These are phyloP conservation scores for Lichenothelia convexa DNA, from an alignment of 495 filamentous ascomycete genomes.

Conservation along the genomic window DNA sequence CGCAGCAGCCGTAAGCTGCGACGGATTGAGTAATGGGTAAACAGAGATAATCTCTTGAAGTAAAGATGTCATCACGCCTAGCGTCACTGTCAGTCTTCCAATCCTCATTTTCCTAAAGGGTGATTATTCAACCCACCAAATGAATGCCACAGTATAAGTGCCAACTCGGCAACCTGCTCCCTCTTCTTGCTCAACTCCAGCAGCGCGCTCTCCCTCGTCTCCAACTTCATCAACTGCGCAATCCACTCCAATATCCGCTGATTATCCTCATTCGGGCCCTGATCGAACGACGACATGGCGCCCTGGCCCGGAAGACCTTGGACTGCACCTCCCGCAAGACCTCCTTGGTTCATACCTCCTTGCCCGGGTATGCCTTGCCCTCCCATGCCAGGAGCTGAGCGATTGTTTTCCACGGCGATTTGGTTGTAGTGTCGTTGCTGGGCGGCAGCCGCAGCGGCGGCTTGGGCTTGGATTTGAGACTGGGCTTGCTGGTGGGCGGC, in stretches of 20 bases:
- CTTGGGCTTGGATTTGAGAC: slow-evolving; percentile 30
- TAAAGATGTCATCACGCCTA: slow-evolving; percentile 95
- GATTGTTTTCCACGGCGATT: slow-evolving; percentile 45
- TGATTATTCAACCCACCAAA: slow-evolving; percentile 43
- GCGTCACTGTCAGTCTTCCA: slow-evolving; percentile 8
- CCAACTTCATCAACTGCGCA: slow-evolving; percentile 74
- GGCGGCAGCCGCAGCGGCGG: slow-evolving; percentile 43
- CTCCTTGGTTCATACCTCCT: slow-evolving; percentile 1
- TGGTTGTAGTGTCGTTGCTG: slow-evolving; percentile 71
- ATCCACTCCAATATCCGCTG: slow-evolving; percentile 82
- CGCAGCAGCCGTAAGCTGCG: slow-evolving; percentile 86
- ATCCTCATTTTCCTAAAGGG: background rate
- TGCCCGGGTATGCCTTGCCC: background rate
- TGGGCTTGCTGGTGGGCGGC: slow-evolving; percentile 36
- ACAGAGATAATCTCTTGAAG: slow-evolving; percentile 98
- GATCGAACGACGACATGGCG: slow-evolving; percentile 23
- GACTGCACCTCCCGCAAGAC: slow-evolving; percentile 2
- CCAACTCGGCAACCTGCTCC: slow-evolving; percentile 92
- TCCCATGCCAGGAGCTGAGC: slow-evolving; percentile 5
- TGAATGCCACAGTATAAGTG: slow-evolving; percentile 94
- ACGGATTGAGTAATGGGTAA: slow-evolving; percentile 89
- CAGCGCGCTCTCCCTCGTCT: slow-evolving; percentile 72
- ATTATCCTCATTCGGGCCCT: slow-evolving; percentile 69
- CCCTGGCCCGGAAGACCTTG: slow-evolving; percentile 2
- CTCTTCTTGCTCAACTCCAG: slow-evolving; percentile 97